Evolutionary conservation across 805 yeast genomes (phyloP).

Genomic region (Monosporozyma unispora): DNA sequence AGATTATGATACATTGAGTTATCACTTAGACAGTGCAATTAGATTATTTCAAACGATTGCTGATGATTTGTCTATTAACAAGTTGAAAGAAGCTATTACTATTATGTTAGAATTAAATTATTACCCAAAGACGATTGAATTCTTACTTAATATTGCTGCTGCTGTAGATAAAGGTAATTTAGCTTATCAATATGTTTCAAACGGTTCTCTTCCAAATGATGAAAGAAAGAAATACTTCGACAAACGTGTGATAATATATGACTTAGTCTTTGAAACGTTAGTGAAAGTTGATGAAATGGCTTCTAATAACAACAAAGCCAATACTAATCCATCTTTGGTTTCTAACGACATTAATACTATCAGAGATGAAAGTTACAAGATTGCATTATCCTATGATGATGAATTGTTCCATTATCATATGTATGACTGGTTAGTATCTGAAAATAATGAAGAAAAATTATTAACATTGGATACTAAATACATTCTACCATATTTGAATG

Average conservation of each 20-base stretch:
- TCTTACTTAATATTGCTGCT: constrained; percentile 66
- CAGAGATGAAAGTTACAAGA: constrained; percentile 63
- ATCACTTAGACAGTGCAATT: constrained; percentile 64
- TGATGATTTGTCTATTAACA: constrained; percentile 67
- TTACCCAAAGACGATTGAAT: constrained; percentile 78
- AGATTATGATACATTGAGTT: constrained; percentile 62
- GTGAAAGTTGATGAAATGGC: constrained; percentile 62
- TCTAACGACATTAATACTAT: constrained; percentile 33
- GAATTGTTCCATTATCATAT: constrained; percentile 84
- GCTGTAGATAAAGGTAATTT: constrained; percentile 54
- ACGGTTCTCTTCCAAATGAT: constrained; percentile 42
- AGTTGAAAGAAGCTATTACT: constrained; percentile 68
- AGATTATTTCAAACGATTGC: constrained; percentile 70
- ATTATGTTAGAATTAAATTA: constrained; percentile 72
- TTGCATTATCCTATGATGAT: constrained; percentile 67
- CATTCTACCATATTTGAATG: constrained; percentile 67
- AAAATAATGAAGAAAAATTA: constrained; percentile 67
- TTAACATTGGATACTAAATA: constrained; percentile 75
- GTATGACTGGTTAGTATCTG: constrained; percentile 83
- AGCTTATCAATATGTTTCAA: constrained; percentile 48
- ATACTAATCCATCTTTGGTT: constrained; percentile 10
- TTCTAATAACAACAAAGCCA: constrained; percentile 27
- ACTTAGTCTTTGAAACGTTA: constrained; percentile 65
- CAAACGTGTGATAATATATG: constrained; percentile 53
- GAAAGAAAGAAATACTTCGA: constrained; percentile 42